These are phyloP conservation scores for Auricularia sp. DNA, from an alignment of 768 basidiomycete species.

Conservation along the genomic window DNA sequence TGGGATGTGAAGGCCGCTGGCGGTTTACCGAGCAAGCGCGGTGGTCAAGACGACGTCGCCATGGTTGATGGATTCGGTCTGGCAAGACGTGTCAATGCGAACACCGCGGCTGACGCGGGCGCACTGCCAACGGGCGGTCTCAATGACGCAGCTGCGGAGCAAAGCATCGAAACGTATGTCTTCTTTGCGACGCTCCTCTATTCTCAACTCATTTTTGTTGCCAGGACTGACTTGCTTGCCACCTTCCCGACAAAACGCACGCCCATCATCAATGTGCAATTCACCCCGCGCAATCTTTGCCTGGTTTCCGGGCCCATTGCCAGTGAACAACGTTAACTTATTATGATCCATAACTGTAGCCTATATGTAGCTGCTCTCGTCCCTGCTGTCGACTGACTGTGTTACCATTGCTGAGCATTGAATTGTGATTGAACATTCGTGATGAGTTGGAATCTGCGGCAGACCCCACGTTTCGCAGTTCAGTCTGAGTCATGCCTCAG, in stretches of 20 bases:
- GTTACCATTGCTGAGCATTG: neutral
- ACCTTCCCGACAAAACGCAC: constrained; percentile 96
- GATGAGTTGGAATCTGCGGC: too few species aligned
- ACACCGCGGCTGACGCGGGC: constrained; percentile 31
- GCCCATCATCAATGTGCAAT: constrained; percentile 83
- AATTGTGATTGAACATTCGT: neutral
- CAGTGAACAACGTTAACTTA: constrained; percentile 39
- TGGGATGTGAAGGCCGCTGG: constrained; percentile 90
- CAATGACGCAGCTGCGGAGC: constrained; percentile 38
- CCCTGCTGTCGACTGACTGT: neutral
- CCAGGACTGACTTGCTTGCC: constrained; percentile 71
- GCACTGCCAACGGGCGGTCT: constrained; percentile 20
- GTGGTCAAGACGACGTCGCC: constrained; percentile 14
- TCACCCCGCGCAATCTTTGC: constrained; percentile 90
- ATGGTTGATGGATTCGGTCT: constrained; percentile 13
- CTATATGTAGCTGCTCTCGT: neutral
- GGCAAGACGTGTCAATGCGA: constrained; percentile 26
- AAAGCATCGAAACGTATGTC: constrained; percentile 62
- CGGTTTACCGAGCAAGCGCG: constrained; percentile 44
- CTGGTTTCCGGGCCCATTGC: constrained; percentile 63
- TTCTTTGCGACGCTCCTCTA: neutral
- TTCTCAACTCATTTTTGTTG: neutral
- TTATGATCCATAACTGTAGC: neutral
- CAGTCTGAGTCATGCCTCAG: too few species aligned
- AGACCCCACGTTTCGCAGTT: too few species aligned